Conservation (phyloP, 2,329 filamentous ascomycete genomes). For the Ampelomyces quisqualis region DNA sequence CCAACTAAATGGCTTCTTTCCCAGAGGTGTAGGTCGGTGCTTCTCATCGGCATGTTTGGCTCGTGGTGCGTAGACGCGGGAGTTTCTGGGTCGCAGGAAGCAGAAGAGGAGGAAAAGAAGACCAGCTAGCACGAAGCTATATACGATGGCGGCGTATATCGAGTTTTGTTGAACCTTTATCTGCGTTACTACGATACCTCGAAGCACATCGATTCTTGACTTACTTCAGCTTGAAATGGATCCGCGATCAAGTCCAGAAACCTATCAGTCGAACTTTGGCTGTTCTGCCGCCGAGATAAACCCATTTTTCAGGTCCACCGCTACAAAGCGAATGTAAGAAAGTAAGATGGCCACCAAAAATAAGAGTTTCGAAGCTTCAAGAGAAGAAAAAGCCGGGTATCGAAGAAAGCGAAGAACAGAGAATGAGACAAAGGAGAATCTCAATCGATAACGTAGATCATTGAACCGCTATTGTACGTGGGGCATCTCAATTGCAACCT, state of each 20-base stretch:
- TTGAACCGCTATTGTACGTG: not conserved
- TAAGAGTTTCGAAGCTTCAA: too few species aligned
- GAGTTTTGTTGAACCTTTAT: constrained; percentile 60
- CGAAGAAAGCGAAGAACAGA: not conserved
- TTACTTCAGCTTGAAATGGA: constrained; percentile 42
- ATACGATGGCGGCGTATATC: constrained; percentile 76
- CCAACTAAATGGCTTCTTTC: constrained; percentile 87
- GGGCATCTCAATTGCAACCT: constrained; percentile 1
- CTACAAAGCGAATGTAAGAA: not conserved
- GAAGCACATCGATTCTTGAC: not conserved
- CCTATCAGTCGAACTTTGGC: constrained; percentile 27
- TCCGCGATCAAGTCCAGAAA: constrained; percentile 46
- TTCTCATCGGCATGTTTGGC: constrained; percentile 89
- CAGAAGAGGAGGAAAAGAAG: constrained; percentile 81
- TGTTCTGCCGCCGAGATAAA: constrained; percentile 12
- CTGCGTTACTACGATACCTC: not conserved
- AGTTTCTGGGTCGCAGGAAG: constrained; percentile 84
- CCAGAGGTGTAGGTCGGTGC: constrained; percentile 81
- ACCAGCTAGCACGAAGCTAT: constrained; percentile 73
- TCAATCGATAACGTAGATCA: not conserved
- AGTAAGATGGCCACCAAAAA: not conserved
- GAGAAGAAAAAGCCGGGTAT: too few species aligned
- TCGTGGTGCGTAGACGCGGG: constrained; percentile 89
- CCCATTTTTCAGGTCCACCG: constrained; percentile 7
- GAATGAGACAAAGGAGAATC: not conserved